Conservation (phyloP, 768 basidiomycete species). For the Rhizopogon vinicolor region DNA sequence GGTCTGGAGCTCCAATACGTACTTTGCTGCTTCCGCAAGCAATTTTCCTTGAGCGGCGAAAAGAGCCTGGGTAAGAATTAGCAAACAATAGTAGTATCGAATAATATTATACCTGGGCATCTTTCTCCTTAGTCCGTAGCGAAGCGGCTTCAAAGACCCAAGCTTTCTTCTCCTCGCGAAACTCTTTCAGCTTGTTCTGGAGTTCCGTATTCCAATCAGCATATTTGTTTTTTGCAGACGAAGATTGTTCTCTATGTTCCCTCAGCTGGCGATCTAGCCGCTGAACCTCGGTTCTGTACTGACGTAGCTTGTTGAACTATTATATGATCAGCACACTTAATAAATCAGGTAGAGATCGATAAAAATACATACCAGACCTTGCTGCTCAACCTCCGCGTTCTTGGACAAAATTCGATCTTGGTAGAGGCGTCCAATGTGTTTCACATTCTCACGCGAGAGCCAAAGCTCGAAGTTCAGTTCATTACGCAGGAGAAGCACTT, state of each 20-base stretch:
- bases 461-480: slow-evolving; percentile 86
- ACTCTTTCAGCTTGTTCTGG: slow-evolving; percentile 68
- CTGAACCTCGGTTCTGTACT: slow-evolving; percentile 66
- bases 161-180: slow-evolving; percentile 74
- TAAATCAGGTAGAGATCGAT: not conserved
- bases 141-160: slow-evolving; percentile 70
- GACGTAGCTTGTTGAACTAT: slow-evolving; percentile 80
- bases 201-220: slow-evolving; percentile 80
- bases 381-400: slow-evolving; percentile 77
- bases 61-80: slow-evolving; percentile 41
- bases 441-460: slow-evolving; percentile 75
- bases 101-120: slow-evolving; percentile 47
- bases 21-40: slow-evolving; percentile 60
- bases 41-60: slow-evolving; percentile 67
- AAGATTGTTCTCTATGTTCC: slow-evolving; percentile 69
- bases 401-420: slow-evolving; percentile 67
- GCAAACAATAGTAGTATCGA: not conserved
- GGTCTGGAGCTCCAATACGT: slow-evolving; percentile 71
- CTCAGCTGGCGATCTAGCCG: slow-evolving; percentile 65
- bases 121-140: slow-evolving; percentile 67
- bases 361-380: slow-evolving; percentile 58
- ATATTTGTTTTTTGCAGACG: slow-evolving; percentile 71
- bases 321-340: slow-evolving; percentile 3
- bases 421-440: slow-evolving; percentile 78
- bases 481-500: slow-evolving; percentile 68